Percentiles rank a stretch among this genome's conserved stretches.
Conservation (phyloP, 148 eudicot species). For the Amaranthus hypochondriacus region DNA sequence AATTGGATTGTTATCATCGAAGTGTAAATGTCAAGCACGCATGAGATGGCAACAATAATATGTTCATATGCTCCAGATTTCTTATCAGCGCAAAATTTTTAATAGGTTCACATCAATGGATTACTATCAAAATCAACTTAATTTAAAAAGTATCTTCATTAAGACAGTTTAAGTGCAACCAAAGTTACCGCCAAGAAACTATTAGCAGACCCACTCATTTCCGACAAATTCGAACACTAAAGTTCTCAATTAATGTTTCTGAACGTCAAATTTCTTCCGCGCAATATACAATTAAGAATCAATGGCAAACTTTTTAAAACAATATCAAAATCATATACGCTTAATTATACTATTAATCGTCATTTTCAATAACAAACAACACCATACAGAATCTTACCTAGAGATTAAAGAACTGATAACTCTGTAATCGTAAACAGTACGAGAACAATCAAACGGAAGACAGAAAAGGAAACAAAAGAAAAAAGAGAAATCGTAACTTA, state of each 20-base stretch:
- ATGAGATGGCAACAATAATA: neutral
- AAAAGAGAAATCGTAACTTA: neutral
- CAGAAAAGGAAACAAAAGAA: neutral
- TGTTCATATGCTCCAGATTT: neutral
- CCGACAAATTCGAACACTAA: neutral
- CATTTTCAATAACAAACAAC: neutral
- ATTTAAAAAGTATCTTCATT: neutral
- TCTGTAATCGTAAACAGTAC: neutral
- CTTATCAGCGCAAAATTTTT: neutral
- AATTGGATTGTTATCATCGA: too few relatives aligned
- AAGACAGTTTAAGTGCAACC: neutral
- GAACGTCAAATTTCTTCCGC: neutral
- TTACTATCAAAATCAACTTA: neutral
- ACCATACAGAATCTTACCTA: neutral
- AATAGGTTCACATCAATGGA: neutral
- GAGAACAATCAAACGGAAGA: neutral
- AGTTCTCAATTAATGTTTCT: neutral
- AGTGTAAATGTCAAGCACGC: neutral
- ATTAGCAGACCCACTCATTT: neutral
- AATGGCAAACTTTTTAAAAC: neutral
- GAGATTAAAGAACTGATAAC: neutral
- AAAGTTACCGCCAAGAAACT: neutral
- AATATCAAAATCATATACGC: neutral
- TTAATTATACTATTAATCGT: neutral
- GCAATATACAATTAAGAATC: neutral